phyloP scores from a whole-genome alignment of 2,329 filamentous ascomycete genomes.

The Pestalotiopsis sp. region DNA sequence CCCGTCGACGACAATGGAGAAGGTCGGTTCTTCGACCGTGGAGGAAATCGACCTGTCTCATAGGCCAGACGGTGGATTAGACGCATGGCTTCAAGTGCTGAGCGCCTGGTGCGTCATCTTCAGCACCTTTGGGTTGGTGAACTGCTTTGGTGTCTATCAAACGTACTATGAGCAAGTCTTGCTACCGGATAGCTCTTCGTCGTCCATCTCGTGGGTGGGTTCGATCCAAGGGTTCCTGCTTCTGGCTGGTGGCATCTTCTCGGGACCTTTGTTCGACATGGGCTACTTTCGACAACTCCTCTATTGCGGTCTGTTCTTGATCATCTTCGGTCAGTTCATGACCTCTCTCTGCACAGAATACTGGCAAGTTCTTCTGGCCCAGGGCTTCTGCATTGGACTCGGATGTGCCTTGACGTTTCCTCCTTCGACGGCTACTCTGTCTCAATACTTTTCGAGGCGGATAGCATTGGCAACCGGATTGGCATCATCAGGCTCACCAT shows the following conservation, averaged over 20 bases:
- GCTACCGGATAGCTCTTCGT: conserved; percentile 36
- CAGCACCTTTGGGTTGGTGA: conserved; percentile 42
- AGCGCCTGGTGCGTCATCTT: conserved; percentile 47
- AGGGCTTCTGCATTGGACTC: conserved; percentile 51
- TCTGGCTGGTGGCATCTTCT: conserved; percentile 48
- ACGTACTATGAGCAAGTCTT: conserved; percentile 46
- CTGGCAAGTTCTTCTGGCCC: conserved; percentile 54
- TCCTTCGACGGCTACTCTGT: conserved; percentile 26
- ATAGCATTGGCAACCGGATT: conserved; percentile 33
- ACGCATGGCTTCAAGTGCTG: conserved; percentile 44
- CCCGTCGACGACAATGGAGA: background rate
- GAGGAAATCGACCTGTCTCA: background rate
- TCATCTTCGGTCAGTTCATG: conserved; percentile 55
- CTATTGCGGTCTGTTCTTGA: conserved; percentile 41
- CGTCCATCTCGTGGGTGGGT: conserved; percentile 53
- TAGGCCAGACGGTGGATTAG: conserved; percentile 27
- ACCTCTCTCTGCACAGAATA: conserved; percentile 48
- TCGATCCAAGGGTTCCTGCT: conserved; percentile 53
- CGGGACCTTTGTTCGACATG: conserved; percentile 53
- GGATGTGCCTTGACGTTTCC: conserved; percentile 30
- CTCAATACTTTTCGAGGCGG: conserved; percentile 31
- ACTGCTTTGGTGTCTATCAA: conserved; percentile 53
- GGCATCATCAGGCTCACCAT: conserved; percentile 31
- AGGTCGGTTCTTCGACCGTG: background rate
- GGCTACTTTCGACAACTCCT: conserved; percentile 48